Conservation (phyloP, 2,329 filamentous ascomycete species). For the Whalleya microplaca region DNA sequence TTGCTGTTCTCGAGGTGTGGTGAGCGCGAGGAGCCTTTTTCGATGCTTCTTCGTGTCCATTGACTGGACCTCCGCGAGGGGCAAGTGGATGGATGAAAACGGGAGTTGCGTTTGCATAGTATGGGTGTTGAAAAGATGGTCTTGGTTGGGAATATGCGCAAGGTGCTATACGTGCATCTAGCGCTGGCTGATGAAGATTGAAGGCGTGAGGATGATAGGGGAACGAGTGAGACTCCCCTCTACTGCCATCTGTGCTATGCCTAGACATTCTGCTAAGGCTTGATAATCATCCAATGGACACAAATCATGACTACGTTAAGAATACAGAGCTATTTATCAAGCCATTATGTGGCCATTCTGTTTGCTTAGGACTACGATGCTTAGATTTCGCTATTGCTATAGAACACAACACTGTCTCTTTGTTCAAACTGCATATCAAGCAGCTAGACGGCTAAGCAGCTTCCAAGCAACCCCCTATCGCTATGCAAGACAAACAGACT, state of each 20-base stretch:
- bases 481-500: slow-evolving; percentile 1
- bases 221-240: neutral
- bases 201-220: neutral
- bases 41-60: neutral
- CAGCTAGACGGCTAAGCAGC: neutral
- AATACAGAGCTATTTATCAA: neutral
- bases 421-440: neutral
- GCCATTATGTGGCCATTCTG: slow-evolving; percentile 8
- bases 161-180: neutral
- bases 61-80: neutral
- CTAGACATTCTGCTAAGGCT: neutral
- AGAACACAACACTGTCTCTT: slow-evolving; percentile 9
- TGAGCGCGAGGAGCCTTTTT: neutral
- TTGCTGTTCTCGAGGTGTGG: neutral
- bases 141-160: slow-evolving; percentile 1
- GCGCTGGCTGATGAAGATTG: slow-evolving; percentile 1
- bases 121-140: neutral
- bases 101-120: slow-evolving; percentile 1
- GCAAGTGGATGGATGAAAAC: slow-evolving; percentile 17
- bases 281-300: neutral
- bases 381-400: neutral
- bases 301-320: neutral
- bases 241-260: neutral
- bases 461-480: neutral
- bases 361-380: slow-evolving; percentile 5